phyloP scores from a whole-genome alignment of 345 rosid genomes.

The Salix purpurea region DNA sequence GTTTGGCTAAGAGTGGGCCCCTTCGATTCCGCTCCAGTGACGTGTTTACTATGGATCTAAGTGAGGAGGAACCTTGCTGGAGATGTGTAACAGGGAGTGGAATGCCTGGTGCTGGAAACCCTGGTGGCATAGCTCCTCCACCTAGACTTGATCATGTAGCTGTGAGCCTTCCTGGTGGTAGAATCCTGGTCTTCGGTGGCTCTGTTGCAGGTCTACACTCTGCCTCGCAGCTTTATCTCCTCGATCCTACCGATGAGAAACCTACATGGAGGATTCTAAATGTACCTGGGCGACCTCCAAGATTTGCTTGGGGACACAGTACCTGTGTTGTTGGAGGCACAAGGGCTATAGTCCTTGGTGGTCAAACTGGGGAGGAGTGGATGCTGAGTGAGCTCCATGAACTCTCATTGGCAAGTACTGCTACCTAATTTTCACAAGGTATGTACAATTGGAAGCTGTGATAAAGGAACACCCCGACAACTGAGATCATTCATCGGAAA shows the following conservation, averaged over 20 bases:
- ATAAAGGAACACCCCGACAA: constrained; percentile 4
- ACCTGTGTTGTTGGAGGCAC: constrained; percentile 93
- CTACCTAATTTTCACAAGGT: constrained; percentile 30
- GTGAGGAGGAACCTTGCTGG: constrained; percentile 88
- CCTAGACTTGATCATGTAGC: constrained; percentile 92
- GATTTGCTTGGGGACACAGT: constrained; percentile 94
- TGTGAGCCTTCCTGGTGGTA: constrained; percentile 73
- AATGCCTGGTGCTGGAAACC: constrained; percentile 88
- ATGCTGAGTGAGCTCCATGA: constrained; percentile 87
- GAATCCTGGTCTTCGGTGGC: constrained; percentile 78
- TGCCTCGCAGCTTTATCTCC: constrained; percentile 79
- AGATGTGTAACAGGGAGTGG: constrained; percentile 73
- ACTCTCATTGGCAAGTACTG: constrained; percentile 60
- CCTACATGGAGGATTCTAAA: constrained; percentile 86
- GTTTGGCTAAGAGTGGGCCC: constrained; percentile 84
- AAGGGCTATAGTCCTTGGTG: constrained; percentile 78
- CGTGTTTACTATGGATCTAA: constrained; percentile 81
- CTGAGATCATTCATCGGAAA: constrained; percentile 13
- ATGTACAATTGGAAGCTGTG: background rate
- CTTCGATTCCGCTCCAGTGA: constrained; percentile 81
- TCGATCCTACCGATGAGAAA: constrained; percentile 84
- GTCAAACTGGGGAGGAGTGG: constrained; percentile 94
- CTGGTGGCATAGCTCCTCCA: constrained; percentile 81
- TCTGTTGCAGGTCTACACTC: constrained; percentile 90
- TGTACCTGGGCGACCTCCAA: constrained; percentile 74